Conservation (phyloP, 2,329 filamentous ascomycete genomes). For the Diatrype stigma region DNA sequence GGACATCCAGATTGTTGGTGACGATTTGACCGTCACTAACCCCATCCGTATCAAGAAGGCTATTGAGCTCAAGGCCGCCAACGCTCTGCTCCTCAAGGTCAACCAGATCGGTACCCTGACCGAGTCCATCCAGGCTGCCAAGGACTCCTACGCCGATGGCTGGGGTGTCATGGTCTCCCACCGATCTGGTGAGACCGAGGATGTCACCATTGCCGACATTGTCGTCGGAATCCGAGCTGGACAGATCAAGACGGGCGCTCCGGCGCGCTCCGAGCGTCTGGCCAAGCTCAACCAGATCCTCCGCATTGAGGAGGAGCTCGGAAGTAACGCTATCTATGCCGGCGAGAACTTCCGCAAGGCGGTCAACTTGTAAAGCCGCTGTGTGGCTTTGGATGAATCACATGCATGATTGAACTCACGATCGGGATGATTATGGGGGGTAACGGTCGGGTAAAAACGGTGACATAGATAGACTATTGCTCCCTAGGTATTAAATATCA, state of each 20-base stretch:
- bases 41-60: slow-evolving; percentile 99
- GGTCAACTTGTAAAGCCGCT: slow-evolving; percentile 70
- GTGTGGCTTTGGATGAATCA: slow-evolving; percentile 9
- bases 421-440: slow-evolving; percentile 20
- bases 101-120: slow-evolving; percentile 99
- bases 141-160: slow-evolving; percentile 91
- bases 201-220: slow-evolving; percentile 98
- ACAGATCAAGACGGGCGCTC: slow-evolving; percentile 98
- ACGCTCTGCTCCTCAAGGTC: slow-evolving; percentile 97
- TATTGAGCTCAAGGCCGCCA: slow-evolving; percentile 98
- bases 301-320: slow-evolving; percentile 98
- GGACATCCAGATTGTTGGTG: slow-evolving; percentile 96
- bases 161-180: slow-evolving; percentile 99
- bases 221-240: slow-evolving; percentile 93
- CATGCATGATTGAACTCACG: slow-evolving; percentile 17
- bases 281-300: slow-evolving; percentile 99
- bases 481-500: slow-evolving; percentile 12
- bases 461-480: slow-evolving; percentile 24
- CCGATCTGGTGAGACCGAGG: slow-evolving; percentile 98
- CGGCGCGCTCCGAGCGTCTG: slow-evolving; percentile 92
- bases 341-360: slow-evolving; percentile 88
- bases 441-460: slow-evolving; percentile 23
- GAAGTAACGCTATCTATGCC: slow-evolving; percentile 84
- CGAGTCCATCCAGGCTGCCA: slow-evolving; percentile 98
- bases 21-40: slow-evolving; percentile 99